phyloP scores from a whole-genome alignment of 2,329 filamentous ascomycete species.

The Massarina eburnea region DNA sequence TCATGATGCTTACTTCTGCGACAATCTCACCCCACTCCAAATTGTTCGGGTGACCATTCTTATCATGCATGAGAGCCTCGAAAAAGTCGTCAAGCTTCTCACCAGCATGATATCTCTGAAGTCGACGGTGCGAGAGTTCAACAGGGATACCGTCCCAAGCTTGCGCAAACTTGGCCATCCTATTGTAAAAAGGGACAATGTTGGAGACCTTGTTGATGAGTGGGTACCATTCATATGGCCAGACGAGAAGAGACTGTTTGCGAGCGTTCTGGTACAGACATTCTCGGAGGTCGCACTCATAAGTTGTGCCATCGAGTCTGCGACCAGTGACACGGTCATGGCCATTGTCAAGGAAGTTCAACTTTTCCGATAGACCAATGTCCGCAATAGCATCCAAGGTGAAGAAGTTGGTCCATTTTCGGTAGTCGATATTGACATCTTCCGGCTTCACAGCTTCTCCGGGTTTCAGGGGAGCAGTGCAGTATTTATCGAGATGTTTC shows the following conservation, averaged over 20 bases:
- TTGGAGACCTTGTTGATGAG: slow-evolving; percentile 52
- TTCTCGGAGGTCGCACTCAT: slow-evolving; percentile 52
- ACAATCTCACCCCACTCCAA: slow-evolving; percentile 62
- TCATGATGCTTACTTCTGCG: slow-evolving; percentile 58
- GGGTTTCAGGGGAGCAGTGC: slow-evolving; percentile 40
- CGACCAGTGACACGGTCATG: slow-evolving; percentile 49
- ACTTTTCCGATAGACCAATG: slow-evolving; percentile 55
- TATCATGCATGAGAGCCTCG: slow-evolving; percentile 56
- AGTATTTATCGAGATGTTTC: slow-evolving; percentile 46
- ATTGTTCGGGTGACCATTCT: slow-evolving; percentile 47
- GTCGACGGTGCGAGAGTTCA: slow-evolving; percentile 48
- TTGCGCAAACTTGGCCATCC: slow-evolving; percentile 44
- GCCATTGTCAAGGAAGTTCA: slow-evolving; percentile 56
- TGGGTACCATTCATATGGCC: slow-evolving; percentile 56
- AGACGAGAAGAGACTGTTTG: slow-evolving; percentile 55
- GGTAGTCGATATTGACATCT: slow-evolving; percentile 54
- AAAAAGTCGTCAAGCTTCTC: slow-evolving; percentile 64
- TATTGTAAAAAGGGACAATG: slow-evolving; percentile 49
- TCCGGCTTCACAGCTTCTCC: slow-evolving; percentile 27
- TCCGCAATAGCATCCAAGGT: slow-evolving; percentile 60
- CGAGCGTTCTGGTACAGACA: slow-evolving; percentile 54
- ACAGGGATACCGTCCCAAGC: slow-evolving; percentile 53
- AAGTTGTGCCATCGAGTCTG: slow-evolving; percentile 49
- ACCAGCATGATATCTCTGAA: slow-evolving; percentile 51
- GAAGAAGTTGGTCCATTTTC: slow-evolving; percentile 58